Conservation (phyloP, 2,329 filamentous ascomycete genomes). For the Xylariales sp. region DNA sequence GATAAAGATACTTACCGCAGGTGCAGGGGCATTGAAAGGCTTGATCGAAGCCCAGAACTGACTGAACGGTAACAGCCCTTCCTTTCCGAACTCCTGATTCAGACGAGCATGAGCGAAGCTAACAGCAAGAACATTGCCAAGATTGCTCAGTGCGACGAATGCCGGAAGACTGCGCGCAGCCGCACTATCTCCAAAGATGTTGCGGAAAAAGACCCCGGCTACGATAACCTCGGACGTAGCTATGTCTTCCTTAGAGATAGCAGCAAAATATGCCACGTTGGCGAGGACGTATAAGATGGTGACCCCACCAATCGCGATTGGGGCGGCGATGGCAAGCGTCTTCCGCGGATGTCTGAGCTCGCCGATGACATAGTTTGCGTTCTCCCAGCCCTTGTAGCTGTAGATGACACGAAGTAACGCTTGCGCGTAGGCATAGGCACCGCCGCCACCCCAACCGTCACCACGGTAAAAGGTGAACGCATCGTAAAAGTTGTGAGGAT, state of each 20-base stretch:
- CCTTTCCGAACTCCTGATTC: constrained; percentile 65
- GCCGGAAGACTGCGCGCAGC: constrained; percentile 44
- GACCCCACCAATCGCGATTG: constrained; percentile 52
- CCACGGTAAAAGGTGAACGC: constrained; percentile 43
- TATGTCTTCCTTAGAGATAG: constrained; percentile 54
- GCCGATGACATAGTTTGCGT: constrained; percentile 57
- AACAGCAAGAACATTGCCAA: constrained; percentile 59
- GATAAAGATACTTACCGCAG: constrained; percentile 33
- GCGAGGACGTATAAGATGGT: constrained; percentile 59
- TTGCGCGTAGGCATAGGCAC: constrained; percentile 50
- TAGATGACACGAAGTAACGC: constrained; percentile 56
- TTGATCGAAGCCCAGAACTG: constrained; percentile 65
- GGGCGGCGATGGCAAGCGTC: constrained; percentile 52
- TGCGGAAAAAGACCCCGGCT: constrained; percentile 56
- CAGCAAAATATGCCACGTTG: constrained; percentile 62
- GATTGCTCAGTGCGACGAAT: constrained; percentile 56
- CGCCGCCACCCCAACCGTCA: constrained; percentile 41
- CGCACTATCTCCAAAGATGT: constrained; percentile 54
- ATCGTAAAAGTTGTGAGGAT: constrained; percentile 54
- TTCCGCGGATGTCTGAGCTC: constrained; percentile 52
- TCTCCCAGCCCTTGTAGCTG: constrained; percentile 61
- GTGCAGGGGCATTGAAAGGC: constrained; percentile 61
- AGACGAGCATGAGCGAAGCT: constrained; percentile 55
- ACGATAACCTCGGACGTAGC: constrained; percentile 56
- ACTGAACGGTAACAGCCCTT: constrained; percentile 62